A percentile compares a stretch with the other conserved stretches of the same genome.
phyloP scores from a whole-genome alignment of 176 grass and related monocot genomes.

The Triticum aestivum region IWGSC_CS_RefSeq_v2.1 NC_057810.1:15531243-15531742 shows the following conservation, averaged over 20 bases:
- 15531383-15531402: not conserved
- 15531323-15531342: not conserved
- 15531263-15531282: not conserved
- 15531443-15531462: not conserved
- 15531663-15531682: not conserved
- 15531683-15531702: slow-evolving; percentile 24
- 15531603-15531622: not conserved
- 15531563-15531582: not conserved
- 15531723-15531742: not conserved
- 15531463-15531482: not conserved
- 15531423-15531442: not conserved
- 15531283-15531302: not conserved
- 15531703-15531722: not conserved
- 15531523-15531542: not conserved
- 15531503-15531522: not conserved
- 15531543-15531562: not conserved
- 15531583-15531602: not conserved
- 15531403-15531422: not conserved
- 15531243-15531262: not conserved
- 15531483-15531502: not conserved
- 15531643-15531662: not conserved
- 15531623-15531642: not conserved
- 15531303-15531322: not conserved
- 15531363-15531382: not conserved
- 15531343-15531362: slow-evolving; percentile 9